Percentiles rank a stretch among this genome's conserved stretches.
Evolutionary conservation across 2,329 filamentous ascomycete genomes (phyloP).

Genomic region (Verticillium dahliae): DNA sequence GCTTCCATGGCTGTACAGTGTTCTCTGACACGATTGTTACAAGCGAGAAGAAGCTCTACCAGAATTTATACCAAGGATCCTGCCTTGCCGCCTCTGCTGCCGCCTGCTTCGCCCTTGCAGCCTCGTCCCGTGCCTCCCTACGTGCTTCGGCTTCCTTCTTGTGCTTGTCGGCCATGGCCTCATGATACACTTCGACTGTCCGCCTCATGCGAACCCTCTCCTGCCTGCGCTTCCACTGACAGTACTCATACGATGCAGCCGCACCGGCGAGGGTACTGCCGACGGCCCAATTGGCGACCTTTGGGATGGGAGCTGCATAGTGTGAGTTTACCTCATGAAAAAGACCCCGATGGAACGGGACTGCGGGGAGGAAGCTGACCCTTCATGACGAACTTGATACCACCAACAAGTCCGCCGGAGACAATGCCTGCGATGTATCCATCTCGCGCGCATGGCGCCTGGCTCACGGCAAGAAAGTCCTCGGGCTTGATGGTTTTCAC

Average conservation of each 20-base stretch:
- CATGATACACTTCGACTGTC: constrained; percentile 59
- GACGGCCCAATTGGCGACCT: constrained; percentile 80
- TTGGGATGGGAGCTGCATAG: constrained; percentile 48
- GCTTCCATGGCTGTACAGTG: constrained; percentile 1
- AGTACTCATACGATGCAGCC: constrained; percentile 76
- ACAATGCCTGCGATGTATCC: constrained; percentile 79
- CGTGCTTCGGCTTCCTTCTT: constrained; percentile 34
- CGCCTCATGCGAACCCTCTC: constrained; percentile 81
- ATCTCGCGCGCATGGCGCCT: constrained; percentile 77
- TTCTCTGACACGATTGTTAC: constrained; percentile 9
- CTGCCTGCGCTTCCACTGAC: constrained; percentile 64
- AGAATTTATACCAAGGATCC: constrained; percentile 50
- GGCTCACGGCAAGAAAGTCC: constrained; percentile 68
- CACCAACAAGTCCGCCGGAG: constrained; percentile 69
- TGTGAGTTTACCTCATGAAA: not conserved
- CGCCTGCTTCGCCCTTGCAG: constrained; percentile 20
- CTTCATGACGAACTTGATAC: constrained; percentile 65
- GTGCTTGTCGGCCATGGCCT: constrained; percentile 36
- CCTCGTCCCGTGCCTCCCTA: constrained; percentile 17
- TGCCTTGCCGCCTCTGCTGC: constrained; percentile 22
- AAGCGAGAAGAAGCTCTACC: constrained; percentile 27
- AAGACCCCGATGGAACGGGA: constrained; percentile 14
- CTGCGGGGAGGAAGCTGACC: constrained; percentile 42
- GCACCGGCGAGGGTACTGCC: constrained; percentile 65
- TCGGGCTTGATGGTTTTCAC: constrained; percentile 59